A percentile compares a stretch with the other conserved stretches of the same genome.
Conservation (phyloP, 2,329 filamentous ascomycete species). For the Raffaelea ambrosiae region DNA sequence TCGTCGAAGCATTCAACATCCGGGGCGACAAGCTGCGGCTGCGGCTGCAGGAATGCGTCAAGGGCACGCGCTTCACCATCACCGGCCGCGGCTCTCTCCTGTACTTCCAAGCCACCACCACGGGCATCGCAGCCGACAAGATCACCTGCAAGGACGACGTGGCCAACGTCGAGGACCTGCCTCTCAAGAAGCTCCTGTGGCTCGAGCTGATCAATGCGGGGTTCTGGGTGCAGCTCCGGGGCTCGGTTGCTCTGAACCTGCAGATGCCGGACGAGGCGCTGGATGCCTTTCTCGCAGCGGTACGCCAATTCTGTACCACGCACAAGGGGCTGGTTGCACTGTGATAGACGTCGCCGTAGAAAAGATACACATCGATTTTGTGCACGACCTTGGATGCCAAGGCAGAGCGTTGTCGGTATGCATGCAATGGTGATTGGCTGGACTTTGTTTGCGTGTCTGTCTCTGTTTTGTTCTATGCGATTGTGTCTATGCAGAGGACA, state of each 20-base stretch:
- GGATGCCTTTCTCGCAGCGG: constrained; percentile 1
- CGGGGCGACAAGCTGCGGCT: constrained; percentile 21
- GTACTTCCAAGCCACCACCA: constrained; percentile 15
- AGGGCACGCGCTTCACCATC: constrained; percentile 28
- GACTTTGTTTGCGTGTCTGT: no score
- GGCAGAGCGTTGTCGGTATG: no score
- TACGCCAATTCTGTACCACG: constrained; percentile 36
- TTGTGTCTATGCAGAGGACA: no score
- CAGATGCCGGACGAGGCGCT: constrained; percentile 8
- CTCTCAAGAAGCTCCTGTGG: constrained; percentile 8
- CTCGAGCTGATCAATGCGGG: constrained; percentile 11
- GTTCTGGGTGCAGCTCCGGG: constrained; percentile 12
- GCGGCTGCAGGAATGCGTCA: constrained; percentile 23
- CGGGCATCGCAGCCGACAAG: constrained; percentile 11
- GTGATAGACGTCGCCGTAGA: no score
- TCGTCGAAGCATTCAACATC: constrained; percentile 21
- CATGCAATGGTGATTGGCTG: no score
- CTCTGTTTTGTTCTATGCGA: no score
- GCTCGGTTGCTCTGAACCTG: constrained; percentile 7
- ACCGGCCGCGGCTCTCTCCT: constrained; percentile 15
- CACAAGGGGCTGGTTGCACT: not conserved
- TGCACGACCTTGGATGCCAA: no score
- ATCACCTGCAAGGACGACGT: constrained; percentile 10
- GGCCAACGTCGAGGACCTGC: constrained; percentile 7
- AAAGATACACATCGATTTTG: no score